Evolutionary conservation across 2,329 filamentous ascomycete species (phyloP), one percentile per base, ranked within the genome.

Genomic region (Neonectria coccinea): DNA sequence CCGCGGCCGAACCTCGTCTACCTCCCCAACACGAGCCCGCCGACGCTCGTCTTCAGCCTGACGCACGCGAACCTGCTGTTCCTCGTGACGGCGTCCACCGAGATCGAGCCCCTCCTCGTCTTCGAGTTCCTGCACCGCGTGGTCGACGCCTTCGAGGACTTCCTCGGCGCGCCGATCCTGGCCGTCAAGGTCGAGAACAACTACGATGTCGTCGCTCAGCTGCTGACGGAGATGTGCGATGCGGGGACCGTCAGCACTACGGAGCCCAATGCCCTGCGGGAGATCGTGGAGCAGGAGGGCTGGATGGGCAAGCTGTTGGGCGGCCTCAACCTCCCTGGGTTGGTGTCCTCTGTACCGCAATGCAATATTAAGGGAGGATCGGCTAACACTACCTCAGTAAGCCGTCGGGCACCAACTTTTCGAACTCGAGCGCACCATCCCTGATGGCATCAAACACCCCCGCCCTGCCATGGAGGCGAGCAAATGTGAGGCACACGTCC

Each of bases 201-300:
- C 79, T 98, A 98, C 80, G 93, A 98, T 87, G 91, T 98, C 29
- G 92, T 97, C 36, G 94, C 94, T 18, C 96, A 99, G 81, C 82
- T 99, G 27, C 85, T 98, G 64, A 93, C 90, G 66, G 96, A 99
- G 81, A 97, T 99, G 92, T 97, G 96, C 77, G 96, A 99, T 83
- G 93, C 90, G 44, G 96, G 96, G 16, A 87, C 90, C n/a, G 86
- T 97, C 39, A 92, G 88, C 74, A 97, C 93, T 61, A 97, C 95
- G 1, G 96, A 99, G 78, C 92, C 92, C 10, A 98, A 99, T 82
- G 93, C 94, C 20, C 81, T 99, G 74, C 88, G 93, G 73, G 96
- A 99, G 76, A 85, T 95, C 14, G 93, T 99, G 14, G 94, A 97
- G 77, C 93, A 97, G 16, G 94, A 97, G 67, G 93, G 92, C 33